Percentiles rank a stretch among this genome's conserved stretches.
phyloP scores from a whole-genome alignment of 2,329 filamentous ascomycete genomes.

The Neonectria coccinea region DNA sequence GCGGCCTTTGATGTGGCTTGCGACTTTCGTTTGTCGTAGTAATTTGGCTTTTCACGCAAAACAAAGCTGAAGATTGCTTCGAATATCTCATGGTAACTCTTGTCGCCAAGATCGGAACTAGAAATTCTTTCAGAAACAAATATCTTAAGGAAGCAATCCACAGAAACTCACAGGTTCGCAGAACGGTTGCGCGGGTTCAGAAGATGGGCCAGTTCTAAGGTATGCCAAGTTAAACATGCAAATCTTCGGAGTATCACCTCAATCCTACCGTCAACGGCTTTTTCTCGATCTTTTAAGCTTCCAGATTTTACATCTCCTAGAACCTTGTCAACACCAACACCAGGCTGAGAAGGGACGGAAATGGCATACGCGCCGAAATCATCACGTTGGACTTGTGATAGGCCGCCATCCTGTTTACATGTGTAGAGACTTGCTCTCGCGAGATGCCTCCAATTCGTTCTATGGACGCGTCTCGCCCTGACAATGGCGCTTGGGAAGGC shows the following conservation, averaged over 20 bases:
- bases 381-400: constrained; percentile 51
- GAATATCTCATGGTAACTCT: constrained; percentile 83
- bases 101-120: constrained; percentile 71
- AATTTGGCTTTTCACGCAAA: constrained; percentile 74
- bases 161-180: constrained; percentile 50
- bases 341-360: constrained; percentile 3
- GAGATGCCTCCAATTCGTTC: constrained; percentile 14
- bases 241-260: background rate
- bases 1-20: constrained; percentile 59
- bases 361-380: constrained; percentile 50
- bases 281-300: constrained; percentile 53
- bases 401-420: constrained; percentile 47
- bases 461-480: constrained; percentile 1
- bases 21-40: constrained; percentile 66
- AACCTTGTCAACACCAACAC: constrained; percentile 24
- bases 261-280: constrained; percentile 55
- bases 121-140: constrained; percentile 20
- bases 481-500: constrained; percentile 7
- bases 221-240: constrained; percentile 20
- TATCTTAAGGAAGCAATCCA: background rate
- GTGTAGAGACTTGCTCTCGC: constrained; percentile 5
- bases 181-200: constrained; percentile 54
- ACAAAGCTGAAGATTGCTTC: constrained; percentile 81
- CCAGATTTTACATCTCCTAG: constrained; percentile 52
- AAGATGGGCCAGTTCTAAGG: constrained; percentile 53